These are phyloP conservation scores for Moesziomyces parantarcticus DNA, from an alignment of 1,284 basidiomycete genomes.

Conservation along the genomic window DNA sequence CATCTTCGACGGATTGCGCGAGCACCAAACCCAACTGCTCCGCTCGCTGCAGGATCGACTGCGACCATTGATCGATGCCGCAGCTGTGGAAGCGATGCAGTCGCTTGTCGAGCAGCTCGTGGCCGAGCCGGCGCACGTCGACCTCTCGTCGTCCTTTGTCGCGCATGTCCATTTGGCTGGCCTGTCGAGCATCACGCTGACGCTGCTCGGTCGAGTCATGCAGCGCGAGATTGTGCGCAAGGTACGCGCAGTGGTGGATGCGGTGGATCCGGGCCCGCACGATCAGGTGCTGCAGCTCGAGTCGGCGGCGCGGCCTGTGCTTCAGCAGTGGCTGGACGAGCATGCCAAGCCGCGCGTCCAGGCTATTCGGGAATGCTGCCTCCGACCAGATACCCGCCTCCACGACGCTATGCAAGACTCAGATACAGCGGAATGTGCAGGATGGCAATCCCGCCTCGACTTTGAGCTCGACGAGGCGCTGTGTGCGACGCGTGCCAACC, in stretches of 20 bases:
- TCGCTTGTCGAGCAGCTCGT: slow-evolving; percentile 20
- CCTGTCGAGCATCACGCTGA: slow-evolving; percentile 20
- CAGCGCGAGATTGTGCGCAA: slow-evolving; percentile 38
- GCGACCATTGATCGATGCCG: slow-evolving; percentile 14
- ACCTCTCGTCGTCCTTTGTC: slow-evolving; percentile 20
- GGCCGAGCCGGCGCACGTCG: neutral
- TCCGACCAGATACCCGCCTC: slow-evolving; percentile 1
- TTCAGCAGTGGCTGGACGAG: slow-evolving; percentile 38
- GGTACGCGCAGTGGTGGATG: slow-evolving; percentile 28
- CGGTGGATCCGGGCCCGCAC: slow-evolving; percentile 15
- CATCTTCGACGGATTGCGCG: slow-evolving; percentile 16
- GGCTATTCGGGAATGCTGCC: slow-evolving; percentile 23
- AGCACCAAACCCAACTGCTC: slow-evolving; percentile 6
- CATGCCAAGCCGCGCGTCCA: slow-evolving; percentile 35
- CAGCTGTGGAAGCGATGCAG: slow-evolving; percentile 12
- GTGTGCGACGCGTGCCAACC: slow-evolving; percentile 44
- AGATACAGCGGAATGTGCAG: slow-evolving; percentile 2
- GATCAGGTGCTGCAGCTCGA: slow-evolving; percentile 35
- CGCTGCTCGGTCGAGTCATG: slow-evolving; percentile 30
- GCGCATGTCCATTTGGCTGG: slow-evolving; percentile 22
- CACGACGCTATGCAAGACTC: slow-evolving; percentile 4
- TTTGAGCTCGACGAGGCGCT: slow-evolving; percentile 51
- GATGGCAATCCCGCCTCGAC: slow-evolving; percentile 44
- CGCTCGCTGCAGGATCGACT: slow-evolving; percentile 22
- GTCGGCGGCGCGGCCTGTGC: slow-evolving; percentile 23